Evolutionary conservation across 768 basidiomycete genomes (phyloP).

Genomic region (Mycena chlorophos): DNA sequence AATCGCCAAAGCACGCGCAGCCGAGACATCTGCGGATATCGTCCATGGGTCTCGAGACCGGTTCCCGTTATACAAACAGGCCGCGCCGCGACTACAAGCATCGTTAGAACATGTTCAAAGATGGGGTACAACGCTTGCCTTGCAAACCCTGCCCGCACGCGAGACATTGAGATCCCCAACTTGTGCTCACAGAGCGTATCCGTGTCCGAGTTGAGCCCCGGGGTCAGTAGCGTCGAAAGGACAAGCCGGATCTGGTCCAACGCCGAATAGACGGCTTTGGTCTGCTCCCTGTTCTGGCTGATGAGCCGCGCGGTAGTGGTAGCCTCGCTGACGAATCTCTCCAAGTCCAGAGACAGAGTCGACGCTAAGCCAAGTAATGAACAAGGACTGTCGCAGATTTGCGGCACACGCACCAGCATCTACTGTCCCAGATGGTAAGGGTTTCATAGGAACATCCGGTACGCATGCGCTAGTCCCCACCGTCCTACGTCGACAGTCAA

Average conservation of each 20-base stretch:
- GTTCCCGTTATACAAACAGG: conserved; percentile 42
- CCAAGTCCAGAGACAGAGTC: conserved; percentile 51
- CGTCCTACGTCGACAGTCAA: conserved; percentile 9
- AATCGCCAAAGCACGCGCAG: conserved; percentile 67
- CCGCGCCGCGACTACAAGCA: conserved; percentile 39
- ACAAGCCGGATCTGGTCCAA: conserved; percentile 59
- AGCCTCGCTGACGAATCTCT: conserved; percentile 51
- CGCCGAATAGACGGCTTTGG: conserved; percentile 43
- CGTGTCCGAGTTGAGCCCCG: conserved; percentile 66
- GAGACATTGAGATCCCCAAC: conserved; percentile 48
- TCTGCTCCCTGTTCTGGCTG: conserved; percentile 45
- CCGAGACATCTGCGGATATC: conserved; percentile 70
- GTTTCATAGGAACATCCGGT: conserved; percentile 26
- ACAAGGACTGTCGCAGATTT: background rate
- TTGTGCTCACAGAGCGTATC: conserved; percentile 66
- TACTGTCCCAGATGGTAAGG: conserved; percentile 21
- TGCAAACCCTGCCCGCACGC: conserved; percentile 44
- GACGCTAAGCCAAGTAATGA: conserved; percentile 37
- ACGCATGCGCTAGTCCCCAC: conserved; percentile 30
- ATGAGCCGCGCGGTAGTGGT: conserved; percentile 52
- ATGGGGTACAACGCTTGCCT: conserved; percentile 31
- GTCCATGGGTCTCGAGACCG: conserved; percentile 59
- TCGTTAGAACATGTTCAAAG: conserved; percentile 5
- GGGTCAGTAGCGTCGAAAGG: conserved; percentile 65
- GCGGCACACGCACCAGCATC: conserved; percentile 23